phyloP scores from a whole-genome alignment of 176 grass and related monocot species.

The Bolboschoenus planiculmis region DNA sequence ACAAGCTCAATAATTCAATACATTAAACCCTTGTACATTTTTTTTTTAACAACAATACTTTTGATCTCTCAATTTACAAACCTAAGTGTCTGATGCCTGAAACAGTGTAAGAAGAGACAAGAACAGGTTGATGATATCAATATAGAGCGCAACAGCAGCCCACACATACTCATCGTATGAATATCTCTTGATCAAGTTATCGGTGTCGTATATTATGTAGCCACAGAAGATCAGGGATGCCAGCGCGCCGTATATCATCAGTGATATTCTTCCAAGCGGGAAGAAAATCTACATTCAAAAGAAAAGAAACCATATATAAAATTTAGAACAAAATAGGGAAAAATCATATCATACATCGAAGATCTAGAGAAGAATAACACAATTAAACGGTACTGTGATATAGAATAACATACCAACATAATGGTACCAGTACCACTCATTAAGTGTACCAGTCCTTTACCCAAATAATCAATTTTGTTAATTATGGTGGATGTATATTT shows the following conservation, averaged over 20 bases:
- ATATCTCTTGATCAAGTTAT: slow-evolving; percentile 92
- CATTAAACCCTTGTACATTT: not conserved
- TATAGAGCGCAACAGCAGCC: slow-evolving; percentile 79
- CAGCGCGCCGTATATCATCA: slow-evolving; percentile 62
- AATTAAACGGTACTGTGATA: not conserved
- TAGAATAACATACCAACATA: no score
- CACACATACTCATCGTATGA: slow-evolving; percentile 93
- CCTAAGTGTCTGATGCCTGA: slow-evolving; percentile 49
- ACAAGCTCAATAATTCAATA: not conserved
- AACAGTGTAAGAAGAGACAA: slow-evolving; percentile 87
- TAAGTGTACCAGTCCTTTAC: no score
- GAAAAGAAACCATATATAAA: not conserved
- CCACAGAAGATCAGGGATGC: slow-evolving; percentile 82
- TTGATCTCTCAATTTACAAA: not conserved
- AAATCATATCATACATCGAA: not conserved
- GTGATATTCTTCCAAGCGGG: slow-evolving; percentile 54
- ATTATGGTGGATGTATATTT: no score
- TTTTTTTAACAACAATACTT: not conserved
- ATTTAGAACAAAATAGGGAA: no score
- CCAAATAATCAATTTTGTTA: not conserved
- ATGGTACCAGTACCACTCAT: no score
- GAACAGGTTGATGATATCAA: slow-evolving; percentile 90
- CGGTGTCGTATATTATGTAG: slow-evolving; percentile 91
- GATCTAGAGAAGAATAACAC: not conserved
- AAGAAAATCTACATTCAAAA: slow-evolving; percentile 45